Conservation (phyloP, 257 asterid species). For the Solanum chmielewskii region DNA sequence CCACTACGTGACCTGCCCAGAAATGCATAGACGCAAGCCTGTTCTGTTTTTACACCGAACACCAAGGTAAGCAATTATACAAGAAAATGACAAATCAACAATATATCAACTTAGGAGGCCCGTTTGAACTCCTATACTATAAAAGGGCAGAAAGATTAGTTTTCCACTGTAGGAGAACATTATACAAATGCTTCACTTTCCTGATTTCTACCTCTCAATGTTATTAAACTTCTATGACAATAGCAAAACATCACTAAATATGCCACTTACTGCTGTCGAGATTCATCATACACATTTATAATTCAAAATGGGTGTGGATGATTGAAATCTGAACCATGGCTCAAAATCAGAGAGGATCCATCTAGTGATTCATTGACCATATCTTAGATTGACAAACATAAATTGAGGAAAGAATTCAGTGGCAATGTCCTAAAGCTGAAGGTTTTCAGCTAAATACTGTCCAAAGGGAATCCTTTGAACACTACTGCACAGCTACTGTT, state of each 20-base stretch:
- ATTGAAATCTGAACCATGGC: background rate
- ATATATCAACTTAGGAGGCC: background rate
- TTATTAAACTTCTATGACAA: background rate
- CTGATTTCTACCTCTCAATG: background rate
- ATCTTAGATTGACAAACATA: background rate
- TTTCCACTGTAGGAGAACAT: background rate
- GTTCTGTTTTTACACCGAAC: background rate
- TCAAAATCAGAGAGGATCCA: background rate
- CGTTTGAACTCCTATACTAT: background rate
- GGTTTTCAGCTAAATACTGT: background rate
- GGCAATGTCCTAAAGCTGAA: background rate
- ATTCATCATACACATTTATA: background rate
- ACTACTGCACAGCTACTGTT: background rate
- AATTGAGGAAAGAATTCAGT: background rate
- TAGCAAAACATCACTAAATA: background rate
- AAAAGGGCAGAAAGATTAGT: background rate
- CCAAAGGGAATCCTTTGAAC: background rate
- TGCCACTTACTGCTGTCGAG: background rate
- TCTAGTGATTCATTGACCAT: background rate
- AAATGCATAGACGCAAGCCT: background rate
- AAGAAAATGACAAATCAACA: background rate
- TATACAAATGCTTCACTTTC: background rate
- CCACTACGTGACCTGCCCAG: background rate
- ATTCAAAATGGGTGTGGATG: background rate
- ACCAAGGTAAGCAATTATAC: background rate